phyloP scores from a whole-genome alignment of 2,329 filamentous ascomycete genomes.

The Fusarium sp. region DNA sequence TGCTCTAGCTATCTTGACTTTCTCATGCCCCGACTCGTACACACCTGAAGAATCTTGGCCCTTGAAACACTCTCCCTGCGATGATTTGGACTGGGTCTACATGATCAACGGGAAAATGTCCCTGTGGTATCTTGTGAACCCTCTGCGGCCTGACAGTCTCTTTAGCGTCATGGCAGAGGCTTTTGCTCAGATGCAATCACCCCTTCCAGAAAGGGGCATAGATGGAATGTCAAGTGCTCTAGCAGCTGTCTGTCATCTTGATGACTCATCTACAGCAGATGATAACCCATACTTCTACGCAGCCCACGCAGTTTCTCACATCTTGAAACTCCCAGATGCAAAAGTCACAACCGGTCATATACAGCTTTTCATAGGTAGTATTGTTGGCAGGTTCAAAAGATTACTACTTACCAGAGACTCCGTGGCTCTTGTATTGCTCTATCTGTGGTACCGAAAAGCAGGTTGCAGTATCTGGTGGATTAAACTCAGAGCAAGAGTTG shows the following conservation, averaged over 20 bases:
- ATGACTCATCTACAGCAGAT: slow-evolving; percentile 46
- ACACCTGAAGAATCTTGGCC: slow-evolving; percentile 49
- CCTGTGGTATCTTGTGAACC: slow-evolving; percentile 48
- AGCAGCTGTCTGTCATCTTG: slow-evolving; percentile 40
- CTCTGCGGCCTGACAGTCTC: slow-evolving; percentile 49
- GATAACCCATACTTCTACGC: slow-evolving; percentile 52
- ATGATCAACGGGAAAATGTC: slow-evolving; percentile 51
- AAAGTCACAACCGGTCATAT: slow-evolving; percentile 45
- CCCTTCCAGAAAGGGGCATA: slow-evolving; percentile 44
- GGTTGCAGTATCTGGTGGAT: slow-evolving; percentile 56
- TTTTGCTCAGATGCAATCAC: slow-evolving; percentile 50
- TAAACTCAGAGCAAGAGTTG: slow-evolving; percentile 52
- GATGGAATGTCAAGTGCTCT: slow-evolving; percentile 40
- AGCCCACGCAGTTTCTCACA: slow-evolving; percentile 49
- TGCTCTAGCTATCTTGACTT: slow-evolving; percentile 52
- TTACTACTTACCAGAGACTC: slow-evolving; percentile 50
- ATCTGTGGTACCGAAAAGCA: slow-evolving; percentile 55
- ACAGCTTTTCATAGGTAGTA: slow-evolving; percentile 48
- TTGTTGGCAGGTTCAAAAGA: slow-evolving; percentile 47
- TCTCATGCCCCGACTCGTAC: slow-evolving; percentile 51
- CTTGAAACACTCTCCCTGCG: slow-evolving; percentile 32
- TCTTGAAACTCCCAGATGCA: slow-evolving; percentile 44
- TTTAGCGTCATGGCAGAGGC: slow-evolving; percentile 48
- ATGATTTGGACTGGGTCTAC: slow-evolving; percentile 49
- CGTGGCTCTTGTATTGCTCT: slow-evolving; percentile 51